Evolutionary conservation across 495 filamentous ascomycete species (phyloP), one percentile per base, ranked within the genome.

Genomic region (Lasiosphaeriaceae sp.): DNA sequence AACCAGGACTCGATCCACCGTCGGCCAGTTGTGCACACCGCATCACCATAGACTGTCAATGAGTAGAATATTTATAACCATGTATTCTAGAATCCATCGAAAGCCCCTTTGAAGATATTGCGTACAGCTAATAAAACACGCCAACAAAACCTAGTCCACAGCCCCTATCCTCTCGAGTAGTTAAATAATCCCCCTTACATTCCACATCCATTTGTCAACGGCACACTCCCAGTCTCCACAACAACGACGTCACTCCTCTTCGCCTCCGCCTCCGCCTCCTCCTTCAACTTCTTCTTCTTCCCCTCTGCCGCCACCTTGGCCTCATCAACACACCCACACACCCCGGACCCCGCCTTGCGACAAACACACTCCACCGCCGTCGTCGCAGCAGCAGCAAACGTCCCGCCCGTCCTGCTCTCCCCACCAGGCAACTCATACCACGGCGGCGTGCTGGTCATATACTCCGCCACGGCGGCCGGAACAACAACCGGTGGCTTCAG

Each of bases 361-460:
- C 39, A 43, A 4, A 43, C 39, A 17, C 39, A 43, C 39, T 43
- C 39, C 4, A 9, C 26, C 26, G n/a, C n/a, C n/a, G n/a, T n/a
- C n/a, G n/a, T n/a, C 8, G 34, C 34, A 37, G 34, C 9, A 8
- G 39, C 14, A 2, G 39, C 39, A 26, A 53, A 44, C 21, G 50
- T 43, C 12, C 50, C 50, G 16, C 50, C 50, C 31, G 50, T 44
- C 16, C 23, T 17, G 29, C 50, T 53, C 12, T 17, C 34, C 21
- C 50, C 50, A 31, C 35, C 50, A 24, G 50, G 50, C 35, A 53
- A n/a, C 50, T 53, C 50, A 23, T 53, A 53, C 16, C 41, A 53
- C n/a, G 50, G 50, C 14, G 50, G 50, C 26, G 26, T 4, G 26
- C 26, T 9, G 12, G 35, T 12, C 21, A n/a, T 26, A 17, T 35